Percentiles rank a stretch among this genome's conserved stretches.
phyloP scores from a whole-genome alignment of 148 eudicot genomes.

The Simmondsia chinensis region DNA sequence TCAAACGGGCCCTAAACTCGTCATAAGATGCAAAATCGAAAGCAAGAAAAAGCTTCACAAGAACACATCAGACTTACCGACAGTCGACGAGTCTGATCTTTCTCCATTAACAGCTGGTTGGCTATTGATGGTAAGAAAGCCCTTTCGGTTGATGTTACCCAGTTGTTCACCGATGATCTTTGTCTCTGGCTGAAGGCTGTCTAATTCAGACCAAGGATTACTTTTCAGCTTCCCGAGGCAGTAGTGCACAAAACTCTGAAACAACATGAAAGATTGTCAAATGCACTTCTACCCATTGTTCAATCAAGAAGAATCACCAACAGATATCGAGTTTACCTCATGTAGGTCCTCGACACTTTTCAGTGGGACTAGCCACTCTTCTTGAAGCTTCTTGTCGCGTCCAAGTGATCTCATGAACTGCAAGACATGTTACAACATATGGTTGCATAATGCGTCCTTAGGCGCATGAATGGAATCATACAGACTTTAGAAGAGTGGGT shows the following conservation, averaged over 20 bases:
- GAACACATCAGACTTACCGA: slow-evolving; percentile 42
- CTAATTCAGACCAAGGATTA: slow-evolving; percentile 94
- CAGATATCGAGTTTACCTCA: slow-evolving; percentile 36
- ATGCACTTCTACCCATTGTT: no score
- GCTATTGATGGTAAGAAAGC: slow-evolving; percentile 90
- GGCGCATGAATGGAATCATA: no score
- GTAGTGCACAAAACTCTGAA: slow-evolving; percentile 66
- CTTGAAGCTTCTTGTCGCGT: slow-evolving; percentile 77
- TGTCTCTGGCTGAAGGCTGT: slow-evolving; percentile 97
- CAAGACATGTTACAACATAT: slow-evolving; percentile 5
- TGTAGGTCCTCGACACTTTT: slow-evolving; percentile 57
- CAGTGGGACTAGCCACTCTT: slow-evolving; percentile 85
- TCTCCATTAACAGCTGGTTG: slow-evolving; percentile 94
- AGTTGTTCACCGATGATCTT: slow-evolving; percentile 71
- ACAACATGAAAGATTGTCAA: no score
- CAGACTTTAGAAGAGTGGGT: no score
- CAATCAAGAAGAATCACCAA: slow-evolving; percentile 1
- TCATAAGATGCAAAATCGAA: background rate
- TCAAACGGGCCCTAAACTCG: no score
- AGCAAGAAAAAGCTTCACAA: background rate
- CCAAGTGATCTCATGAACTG: slow-evolving; percentile 92
- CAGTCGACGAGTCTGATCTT: slow-evolving; percentile 67
- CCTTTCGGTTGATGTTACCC: slow-evolving; percentile 55
- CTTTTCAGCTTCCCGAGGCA: slow-evolving; percentile 81
- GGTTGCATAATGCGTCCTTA: background rate